phyloP scores from a whole-genome alignment of 768 basidiomycete species.

The Symmetrospora coprosmae region DNA sequence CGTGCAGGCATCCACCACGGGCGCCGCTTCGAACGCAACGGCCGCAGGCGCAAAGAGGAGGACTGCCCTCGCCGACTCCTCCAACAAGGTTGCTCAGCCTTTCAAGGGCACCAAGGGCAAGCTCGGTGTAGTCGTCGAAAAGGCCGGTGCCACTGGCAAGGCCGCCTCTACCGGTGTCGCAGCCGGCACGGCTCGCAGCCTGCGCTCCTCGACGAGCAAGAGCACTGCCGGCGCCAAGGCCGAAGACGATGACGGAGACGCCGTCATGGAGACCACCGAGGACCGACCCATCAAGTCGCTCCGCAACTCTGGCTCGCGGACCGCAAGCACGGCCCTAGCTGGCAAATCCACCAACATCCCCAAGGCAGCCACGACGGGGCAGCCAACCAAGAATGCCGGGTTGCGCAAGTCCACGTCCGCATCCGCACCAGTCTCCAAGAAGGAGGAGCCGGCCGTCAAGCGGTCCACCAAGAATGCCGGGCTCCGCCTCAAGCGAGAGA shows the following conservation, averaged over 20 bases:
- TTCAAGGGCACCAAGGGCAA: not conserved
- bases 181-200: not conserved
- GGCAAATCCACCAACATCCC: conserved; percentile 6
- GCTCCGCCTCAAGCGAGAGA: conserved; percentile 6
- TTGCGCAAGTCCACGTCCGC: conserved; percentile 8
- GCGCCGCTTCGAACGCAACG: too few relatives aligned
- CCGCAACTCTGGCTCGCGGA: not conserved
- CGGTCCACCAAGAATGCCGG: conserved; percentile 20
- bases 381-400: conserved; percentile 21
- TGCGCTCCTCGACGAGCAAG: not conserved
- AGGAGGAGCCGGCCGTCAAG: conserved; percentile 15
- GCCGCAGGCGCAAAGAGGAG: not conserved
- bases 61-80: conserved; percentile 14
- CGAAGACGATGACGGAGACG: not conserved
- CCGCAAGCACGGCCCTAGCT: conserved; percentile 10
- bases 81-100: conserved; percentile 13
- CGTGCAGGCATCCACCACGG: too few relatives aligned
- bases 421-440: not conserved
- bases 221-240: not conserved
- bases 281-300: conserved; percentile 18
- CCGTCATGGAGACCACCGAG: conserved; percentile 1
- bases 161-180: not conserved
- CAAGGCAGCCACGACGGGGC: not conserved
- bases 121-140: not conserved
- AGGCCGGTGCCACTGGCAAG: not conserved